Evolutionary conservation across 2,329 filamentous ascomycete species (phyloP).

Genomic region (Xylariales sp.): DNA sequence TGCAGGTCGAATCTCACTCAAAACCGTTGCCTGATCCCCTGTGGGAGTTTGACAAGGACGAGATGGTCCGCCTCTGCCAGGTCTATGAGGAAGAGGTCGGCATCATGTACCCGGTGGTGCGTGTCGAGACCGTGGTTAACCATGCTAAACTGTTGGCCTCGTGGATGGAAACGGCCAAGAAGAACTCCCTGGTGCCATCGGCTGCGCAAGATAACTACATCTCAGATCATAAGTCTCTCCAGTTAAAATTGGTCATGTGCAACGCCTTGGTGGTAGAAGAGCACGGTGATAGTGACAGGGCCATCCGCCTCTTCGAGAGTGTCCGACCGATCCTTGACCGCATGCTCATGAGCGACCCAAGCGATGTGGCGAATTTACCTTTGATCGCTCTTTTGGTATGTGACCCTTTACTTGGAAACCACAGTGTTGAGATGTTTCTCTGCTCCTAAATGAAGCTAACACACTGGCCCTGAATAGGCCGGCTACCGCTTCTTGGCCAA

Average conservation of each 20-base stretch:
- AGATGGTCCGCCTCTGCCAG: conserved; percentile 73
- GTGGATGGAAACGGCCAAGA: conserved; percentile 59
- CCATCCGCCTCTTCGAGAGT: conserved; percentile 68
- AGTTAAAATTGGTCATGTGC: conserved; percentile 81
- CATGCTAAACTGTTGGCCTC: conserved; percentile 67
- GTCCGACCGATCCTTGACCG: conserved; percentile 69
- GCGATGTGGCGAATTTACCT: conserved; percentile 42
- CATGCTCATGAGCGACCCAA: conserved; percentile 52
- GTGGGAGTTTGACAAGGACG: conserved; percentile 71
- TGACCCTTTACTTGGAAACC: conserved; percentile 2
- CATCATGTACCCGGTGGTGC: conserved; percentile 84
- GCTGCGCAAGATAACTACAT: conserved; percentile 31
- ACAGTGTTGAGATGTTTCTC: too few relatives aligned
- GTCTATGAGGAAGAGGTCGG: conserved; percentile 88
- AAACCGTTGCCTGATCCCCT: conserved; percentile 61
- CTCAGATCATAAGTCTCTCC: conserved; percentile 53
- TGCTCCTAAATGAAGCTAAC: too few relatives aligned
- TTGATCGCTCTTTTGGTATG: conserved; percentile 41
- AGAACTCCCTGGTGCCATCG: conserved; percentile 24
- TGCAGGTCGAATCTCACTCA: conserved; percentile 30
- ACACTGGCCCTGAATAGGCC: too few relatives aligned
- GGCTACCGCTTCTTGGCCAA: conserved; percentile 80
- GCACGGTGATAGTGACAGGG: conserved; percentile 72
- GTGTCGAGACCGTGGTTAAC: conserved; percentile 65
- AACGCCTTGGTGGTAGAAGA: conserved; percentile 74